Evolutionary conservation across 768 basidiomycete genomes (phyloP), one percentile per base, ranked within the genome.

Genomic region (Termitomyces sp.): DNA sequence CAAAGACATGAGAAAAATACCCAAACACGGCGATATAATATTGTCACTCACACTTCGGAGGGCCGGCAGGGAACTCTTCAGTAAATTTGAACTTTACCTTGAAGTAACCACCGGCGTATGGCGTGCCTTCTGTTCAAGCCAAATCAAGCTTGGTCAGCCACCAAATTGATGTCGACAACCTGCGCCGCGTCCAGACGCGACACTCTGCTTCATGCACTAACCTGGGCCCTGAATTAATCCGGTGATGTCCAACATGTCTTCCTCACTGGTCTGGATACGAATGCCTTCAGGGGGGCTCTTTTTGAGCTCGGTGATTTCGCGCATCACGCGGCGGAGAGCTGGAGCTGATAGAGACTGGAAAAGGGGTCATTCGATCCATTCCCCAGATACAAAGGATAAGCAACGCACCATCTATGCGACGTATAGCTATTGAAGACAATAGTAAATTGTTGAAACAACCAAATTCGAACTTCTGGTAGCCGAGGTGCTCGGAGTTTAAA

Each of bases 171-270:
- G 52, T 45, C 13, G 34, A 37, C 50, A 58, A 43, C 36, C 20
- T 46, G 5, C 27, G 56, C 59, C 51, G 69, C 67, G 68, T 66
- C 57, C 5, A 47, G 48, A 57, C 60, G 62, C 60, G 65, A 56
- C 39, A 26, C 5, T 20, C 22, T 44, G 44, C 32, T 53, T 37
- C 48, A 27, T 45, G 43, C 2, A 73, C 89, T 68, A 62, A 95
- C 94, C 91, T 60, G 95, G 95, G 0, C 95, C 95, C 67, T 93
- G 83, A 18, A 98, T 91, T 53, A 94, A 86, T 1, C 94, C 95
- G 1, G 85, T 88, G 40, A 98, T 80, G 68, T 93, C 88, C 22
- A 94, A 75, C 76, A 96, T 86, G 67, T 96, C 91, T 67, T 95
- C 91, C 52, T 97, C 95, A 60, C 79, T 89, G 3, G 89, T 85